Conservation (phyloP, 768 basidiomycete species). For the Rhizopogon sp. region DNA sequence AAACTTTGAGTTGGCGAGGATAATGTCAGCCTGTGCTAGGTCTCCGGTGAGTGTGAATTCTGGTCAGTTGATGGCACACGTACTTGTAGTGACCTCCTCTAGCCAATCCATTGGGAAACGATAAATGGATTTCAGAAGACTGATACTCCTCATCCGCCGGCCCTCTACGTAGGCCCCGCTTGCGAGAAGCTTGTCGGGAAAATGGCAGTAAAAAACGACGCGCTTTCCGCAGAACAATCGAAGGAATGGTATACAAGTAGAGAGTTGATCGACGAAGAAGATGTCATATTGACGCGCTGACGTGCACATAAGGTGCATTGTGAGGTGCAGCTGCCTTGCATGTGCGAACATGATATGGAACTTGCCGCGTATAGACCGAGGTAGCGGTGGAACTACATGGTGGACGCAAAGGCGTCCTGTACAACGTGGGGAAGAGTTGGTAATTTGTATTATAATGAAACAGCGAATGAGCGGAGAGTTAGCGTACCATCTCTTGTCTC, state of each 20-base stretch:
- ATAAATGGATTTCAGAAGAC: slow-evolving; percentile 70
- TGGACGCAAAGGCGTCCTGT: slow-evolving; percentile 78
- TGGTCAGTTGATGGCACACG: slow-evolving; percentile 19
- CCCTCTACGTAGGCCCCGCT: slow-evolving; percentile 62
- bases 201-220: slow-evolving; percentile 97
- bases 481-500: slow-evolving; percentile 84
- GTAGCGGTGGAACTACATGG: slow-evolving; percentile 69
- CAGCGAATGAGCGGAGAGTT: not conserved
- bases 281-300: slow-evolving; percentile 59
- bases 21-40: slow-evolving; percentile 81
- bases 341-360: slow-evolving; percentile 91
- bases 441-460: not conserved
- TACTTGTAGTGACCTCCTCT: slow-evolving; percentile 88
- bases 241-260: slow-evolving; percentile 85
- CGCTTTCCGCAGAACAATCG: slow-evolving; percentile 62
- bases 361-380: slow-evolving; percentile 72
- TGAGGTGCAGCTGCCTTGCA: slow-evolving; percentile 81
- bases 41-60: not conserved
- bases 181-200: slow-evolving; percentile 90
- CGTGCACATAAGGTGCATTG: slow-evolving; percentile 51
- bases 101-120: slow-evolving; percentile 85
- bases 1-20: slow-evolving; percentile 89
- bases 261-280: slow-evolving; percentile 93
- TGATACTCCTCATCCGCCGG: slow-evolving; percentile 33
- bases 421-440: not conserved